Conservation (phyloP, 768 basidiomycete genomes). For the Xerocomus spinulosus region DNA sequence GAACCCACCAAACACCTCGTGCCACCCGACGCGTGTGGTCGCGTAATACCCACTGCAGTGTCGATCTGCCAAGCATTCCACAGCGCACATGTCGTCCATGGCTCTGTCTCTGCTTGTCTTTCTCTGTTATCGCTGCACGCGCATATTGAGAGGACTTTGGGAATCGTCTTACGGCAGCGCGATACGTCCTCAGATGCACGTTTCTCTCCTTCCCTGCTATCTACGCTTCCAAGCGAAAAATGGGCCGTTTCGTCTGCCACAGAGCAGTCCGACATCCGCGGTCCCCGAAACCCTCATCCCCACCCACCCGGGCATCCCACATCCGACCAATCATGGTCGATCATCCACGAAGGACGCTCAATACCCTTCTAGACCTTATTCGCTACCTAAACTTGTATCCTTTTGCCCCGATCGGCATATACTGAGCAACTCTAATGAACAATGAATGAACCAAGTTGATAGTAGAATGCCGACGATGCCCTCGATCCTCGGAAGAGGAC, state of each 20-base stretch:
- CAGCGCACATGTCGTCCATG: not conserved
- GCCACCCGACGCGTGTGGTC: not conserved
- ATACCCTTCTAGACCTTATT: too few species aligned
- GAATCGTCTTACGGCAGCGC: conserved; percentile 10
- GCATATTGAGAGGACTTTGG: not conserved
- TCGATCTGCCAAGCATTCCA: too few species aligned
- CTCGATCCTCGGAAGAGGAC: conserved; percentile 6
- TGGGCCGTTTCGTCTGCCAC: not conserved
- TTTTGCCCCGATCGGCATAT: conserved; percentile 15
- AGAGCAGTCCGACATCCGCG: not conserved
- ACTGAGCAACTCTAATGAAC: not conserved
- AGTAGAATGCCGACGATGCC: conserved; percentile 5
- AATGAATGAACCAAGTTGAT: not conserved
- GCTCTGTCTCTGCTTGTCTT: not conserved
- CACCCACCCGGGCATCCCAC: not conserved
- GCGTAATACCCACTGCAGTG: too few species aligned
- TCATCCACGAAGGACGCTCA: not conserved
- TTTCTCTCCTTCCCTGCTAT: conserved; percentile 14
- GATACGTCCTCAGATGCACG: conserved; percentile 3
- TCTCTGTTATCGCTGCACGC: conserved; percentile 10
- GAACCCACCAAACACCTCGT: not conserved
- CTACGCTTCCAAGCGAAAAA: not conserved
- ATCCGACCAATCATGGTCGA: not conserved
- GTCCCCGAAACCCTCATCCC: conserved; percentile 1
- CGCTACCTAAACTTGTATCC: not conserved